Evolutionary conservation across 257 asterid genomes (phyloP), one percentile per base, ranked within the genome.

Genomic region (Eustoma russellianum): DNA sequence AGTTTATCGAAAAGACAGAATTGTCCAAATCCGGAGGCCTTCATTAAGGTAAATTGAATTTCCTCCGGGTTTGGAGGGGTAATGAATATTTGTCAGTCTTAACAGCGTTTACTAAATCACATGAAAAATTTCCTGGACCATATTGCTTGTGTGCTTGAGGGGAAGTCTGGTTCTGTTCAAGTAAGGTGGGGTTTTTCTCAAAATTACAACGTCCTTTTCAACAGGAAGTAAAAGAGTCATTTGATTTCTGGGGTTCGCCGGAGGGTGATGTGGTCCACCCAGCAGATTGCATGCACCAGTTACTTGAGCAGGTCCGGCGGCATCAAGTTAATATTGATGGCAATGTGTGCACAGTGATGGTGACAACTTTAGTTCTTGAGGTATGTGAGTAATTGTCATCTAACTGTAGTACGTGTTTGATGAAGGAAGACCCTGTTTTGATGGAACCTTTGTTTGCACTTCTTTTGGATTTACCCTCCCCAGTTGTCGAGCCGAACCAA

Each of bases 291-390:
- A 84, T 91, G 85, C 85, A 70, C 12, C 89, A 87, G 41, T 55
- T 91, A 70, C 94, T 91, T 17, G 98, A 91, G 74, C 70, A 84
- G 77, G 96, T 91, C 48, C 72, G 98, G 65, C 96, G 74, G 43
- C 94, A 91, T 59, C 78, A 63, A 82, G 98, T 92, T 43, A 92
- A 92, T 56, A 68, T 88, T n/a, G 99, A 92, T 75, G 97, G 99
- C 74, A 92, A 88, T 57, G 94, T 92, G 52, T 81, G 93, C 83
- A 83, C 99, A 14, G 99, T 81, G 33, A 83, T 92, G 94, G 97
- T 92, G 50, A 92, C 99, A 7, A 68, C 83, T 69, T 76, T 92
- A 74, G 95, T 85, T 52, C 90, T 92, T 35, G 99, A 92, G 97
- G 97, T 92, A 81, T n/a, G 43, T 38, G 1, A 7, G 12, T 4